Evolutionary conservation across 2,329 filamentous ascomycete genomes (phyloP).

Genomic region (Ceratocystis lukuohia): DNA sequence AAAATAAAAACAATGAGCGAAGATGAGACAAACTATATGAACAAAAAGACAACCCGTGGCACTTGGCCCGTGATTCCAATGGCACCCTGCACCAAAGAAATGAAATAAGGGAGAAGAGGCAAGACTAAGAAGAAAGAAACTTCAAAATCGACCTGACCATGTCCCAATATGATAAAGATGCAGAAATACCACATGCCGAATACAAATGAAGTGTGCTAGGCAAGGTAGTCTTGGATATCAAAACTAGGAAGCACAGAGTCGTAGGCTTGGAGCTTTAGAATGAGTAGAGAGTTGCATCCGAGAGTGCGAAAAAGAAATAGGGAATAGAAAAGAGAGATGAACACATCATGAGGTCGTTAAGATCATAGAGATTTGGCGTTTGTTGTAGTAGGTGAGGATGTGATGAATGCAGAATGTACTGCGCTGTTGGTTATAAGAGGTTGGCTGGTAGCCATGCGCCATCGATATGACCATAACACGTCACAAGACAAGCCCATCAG

Average conservation of each 20-base stretch:
- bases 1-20: background rate
- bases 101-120: background rate
- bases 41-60: background rate
- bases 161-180: background rate
- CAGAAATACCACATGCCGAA: background rate
- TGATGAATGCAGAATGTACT: background rate
- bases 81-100: background rate
- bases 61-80: background rate
- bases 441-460: background rate
- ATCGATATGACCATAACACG: background rate
- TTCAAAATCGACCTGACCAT: background rate
- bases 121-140: background rate
- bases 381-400: background rate
- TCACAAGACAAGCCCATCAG: background rate
- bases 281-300: conserved; percentile 14
- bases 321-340: conserved; percentile 4
- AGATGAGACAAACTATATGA: background rate
- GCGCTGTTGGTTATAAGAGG: background rate
- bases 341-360: conserved; percentile 9
- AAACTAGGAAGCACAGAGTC: background rate
- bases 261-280: conserved; percentile 5
- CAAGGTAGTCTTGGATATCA: conserved; percentile 3
- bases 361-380: background rate
- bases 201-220: conserved; percentile 2
- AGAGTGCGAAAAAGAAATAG: conserved; percentile 8